Percentiles rank a stretch among this genome's conserved stretches.
These are phyloP conservation scores for Aspergillus brasiliensis DNA, from an alignment of 2,329 filamentous ascomycete species.

Conservation along the genomic window DNA sequence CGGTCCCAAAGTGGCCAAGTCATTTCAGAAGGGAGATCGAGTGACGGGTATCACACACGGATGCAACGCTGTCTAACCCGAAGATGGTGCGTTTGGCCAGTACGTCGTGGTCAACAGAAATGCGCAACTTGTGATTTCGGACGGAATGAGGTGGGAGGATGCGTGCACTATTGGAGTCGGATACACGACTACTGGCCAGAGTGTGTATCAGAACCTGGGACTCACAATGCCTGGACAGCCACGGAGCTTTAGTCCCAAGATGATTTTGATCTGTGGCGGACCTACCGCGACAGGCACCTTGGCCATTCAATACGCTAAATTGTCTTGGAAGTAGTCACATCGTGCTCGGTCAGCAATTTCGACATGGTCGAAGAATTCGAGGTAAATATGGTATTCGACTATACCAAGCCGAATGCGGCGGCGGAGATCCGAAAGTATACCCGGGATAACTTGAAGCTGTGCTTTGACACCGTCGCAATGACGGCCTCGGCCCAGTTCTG, in stretches of 20 bases:
- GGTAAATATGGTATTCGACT: slow-evolving; percentile 38
- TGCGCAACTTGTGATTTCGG: slow-evolving; percentile 49
- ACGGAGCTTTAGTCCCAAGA: background rate
- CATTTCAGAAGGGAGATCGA: slow-evolving; percentile 52
- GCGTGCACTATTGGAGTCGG: slow-evolving; percentile 56
- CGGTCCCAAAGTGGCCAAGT: slow-evolving; percentile 26
- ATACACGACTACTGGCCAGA: slow-evolving; percentile 33
- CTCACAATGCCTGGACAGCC: slow-evolving; percentile 26
- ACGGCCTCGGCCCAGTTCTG: slow-evolving; percentile 23
- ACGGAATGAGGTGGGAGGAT: slow-evolving; percentile 52
- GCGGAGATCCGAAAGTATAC: background rate
- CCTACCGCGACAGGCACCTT: slow-evolving; percentile 41
- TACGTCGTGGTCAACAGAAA: slow-evolving; percentile 55
- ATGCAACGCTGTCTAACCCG: slow-evolving; percentile 37
- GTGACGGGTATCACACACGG: slow-evolving; percentile 56
- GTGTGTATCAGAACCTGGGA: slow-evolving; percentile 35
- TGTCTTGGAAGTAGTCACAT: slow-evolving; percentile 31
- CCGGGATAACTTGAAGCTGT: background rate
- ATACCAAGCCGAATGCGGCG: slow-evolving; percentile 26
- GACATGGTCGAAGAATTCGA: slow-evolving; percentile 26
- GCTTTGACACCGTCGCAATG: slow-evolving; percentile 24
- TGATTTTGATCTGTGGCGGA: slow-evolving; percentile 36
- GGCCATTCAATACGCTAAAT: slow-evolving; percentile 44
- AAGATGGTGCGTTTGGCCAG: slow-evolving; percentile 57
- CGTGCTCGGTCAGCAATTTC: slow-evolving; percentile 21